Conservation (phyloP, 2,329 filamentous ascomycete species). For the Cercospora sp. region DNA sequence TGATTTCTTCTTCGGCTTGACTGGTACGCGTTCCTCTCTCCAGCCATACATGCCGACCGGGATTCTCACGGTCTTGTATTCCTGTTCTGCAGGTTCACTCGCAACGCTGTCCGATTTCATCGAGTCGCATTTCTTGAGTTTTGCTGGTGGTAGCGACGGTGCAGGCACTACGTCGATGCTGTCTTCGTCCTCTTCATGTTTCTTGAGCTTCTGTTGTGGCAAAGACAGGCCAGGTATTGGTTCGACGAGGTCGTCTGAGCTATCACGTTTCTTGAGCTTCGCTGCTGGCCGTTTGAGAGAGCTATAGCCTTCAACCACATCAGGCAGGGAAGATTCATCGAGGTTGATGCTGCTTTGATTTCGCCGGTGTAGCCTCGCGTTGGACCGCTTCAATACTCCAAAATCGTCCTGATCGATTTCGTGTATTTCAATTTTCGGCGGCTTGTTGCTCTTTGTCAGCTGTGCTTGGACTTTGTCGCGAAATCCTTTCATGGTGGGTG, state of each 20-base stretch:
- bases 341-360: constrained; percentile 7
- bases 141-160: background rate
- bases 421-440: background rate
- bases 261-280: background rate
- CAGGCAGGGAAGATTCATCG: background rate
- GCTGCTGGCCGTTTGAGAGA: background rate
- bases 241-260: background rate
- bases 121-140: background rate
- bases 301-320: background rate
- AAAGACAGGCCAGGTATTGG: background rate
- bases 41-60: constrained; percentile 19
- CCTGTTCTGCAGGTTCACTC: background rate
- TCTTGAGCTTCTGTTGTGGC: background rate
- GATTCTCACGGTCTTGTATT: constrained; percentile 12
- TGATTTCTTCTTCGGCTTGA: constrained; percentile 10
- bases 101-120: background rate
- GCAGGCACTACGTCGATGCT: background rate
- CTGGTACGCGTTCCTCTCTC: background rate
- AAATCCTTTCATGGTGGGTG: constrained; percentile 17
- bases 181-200: background rate
- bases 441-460: constrained; percentile 4
- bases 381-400: constrained; percentile 8
- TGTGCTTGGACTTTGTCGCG: constrained; percentile 7
- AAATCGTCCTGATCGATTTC: background rate
- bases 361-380: constrained; percentile 6